Evolutionary conservation across 257 asterid genomes (phyloP).

Genomic region (Knoxia roxburghii): DNA sequence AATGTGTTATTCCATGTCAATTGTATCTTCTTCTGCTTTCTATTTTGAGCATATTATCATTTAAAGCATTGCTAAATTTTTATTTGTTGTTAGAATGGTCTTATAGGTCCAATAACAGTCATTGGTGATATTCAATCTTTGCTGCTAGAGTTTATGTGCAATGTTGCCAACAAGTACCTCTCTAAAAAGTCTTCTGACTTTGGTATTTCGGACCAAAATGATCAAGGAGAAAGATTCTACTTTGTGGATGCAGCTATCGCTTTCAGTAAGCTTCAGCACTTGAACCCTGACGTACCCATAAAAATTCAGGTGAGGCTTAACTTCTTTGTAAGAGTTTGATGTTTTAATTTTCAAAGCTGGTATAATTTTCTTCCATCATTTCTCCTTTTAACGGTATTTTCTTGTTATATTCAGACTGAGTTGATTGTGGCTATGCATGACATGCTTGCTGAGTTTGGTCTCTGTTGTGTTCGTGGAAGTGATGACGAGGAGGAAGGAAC

Average conservation of each 20-base stretch:
- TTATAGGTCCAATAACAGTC: slow-evolving; percentile 35
- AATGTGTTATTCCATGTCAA: no score
- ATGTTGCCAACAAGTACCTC: slow-evolving; percentile 59
- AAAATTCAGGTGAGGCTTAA: slow-evolving; percentile 73
- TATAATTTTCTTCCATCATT: slow-evolving; percentile 11
- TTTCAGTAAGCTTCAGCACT: slow-evolving; percentile 82
- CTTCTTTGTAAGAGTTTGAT: slow-evolving; percentile 16
- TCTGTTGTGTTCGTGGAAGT: slow-evolving; percentile 84
- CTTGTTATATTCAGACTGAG: slow-evolving; percentile 52
- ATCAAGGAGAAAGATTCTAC: slow-evolving; percentile 52
- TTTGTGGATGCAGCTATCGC: slow-evolving; percentile 84
- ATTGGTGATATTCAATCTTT: slow-evolving; percentile 75
- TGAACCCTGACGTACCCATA: slow-evolving; percentile 52
- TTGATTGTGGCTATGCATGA: slow-evolving; percentile 85
- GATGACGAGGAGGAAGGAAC: slow-evolving; percentile 83
- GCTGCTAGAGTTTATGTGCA: slow-evolving; percentile 70
- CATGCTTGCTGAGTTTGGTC: slow-evolving; percentile 95
- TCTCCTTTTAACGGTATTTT: not conserved
- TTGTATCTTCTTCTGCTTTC: not conserved
- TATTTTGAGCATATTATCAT: not conserved
- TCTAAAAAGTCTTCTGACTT: slow-evolving; percentile 49
- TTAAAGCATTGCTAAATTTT: slow-evolving; percentile 9
- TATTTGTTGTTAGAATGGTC: slow-evolving; percentile 49
- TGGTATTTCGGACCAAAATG: slow-evolving; percentile 52
- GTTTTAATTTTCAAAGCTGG: slow-evolving; percentile 15